These are phyloP conservation scores for Hortiboletus campestris DNA, from an alignment of 768 basidiomycete genomes.

Conservation along the genomic window DNA sequence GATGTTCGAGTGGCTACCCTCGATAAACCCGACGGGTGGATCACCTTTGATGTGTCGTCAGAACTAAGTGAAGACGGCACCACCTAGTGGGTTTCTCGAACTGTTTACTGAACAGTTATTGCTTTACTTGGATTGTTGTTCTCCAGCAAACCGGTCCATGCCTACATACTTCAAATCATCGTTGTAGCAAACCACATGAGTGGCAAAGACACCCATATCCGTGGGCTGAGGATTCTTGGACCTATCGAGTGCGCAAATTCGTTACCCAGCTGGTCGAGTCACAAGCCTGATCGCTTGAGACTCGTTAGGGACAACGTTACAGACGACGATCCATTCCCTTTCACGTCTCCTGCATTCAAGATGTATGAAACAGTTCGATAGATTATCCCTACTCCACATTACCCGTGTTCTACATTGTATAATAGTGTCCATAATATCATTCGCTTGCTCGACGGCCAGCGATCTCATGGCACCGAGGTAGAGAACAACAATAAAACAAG, in stretches of 20 bases:
- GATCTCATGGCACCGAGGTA: background rate
- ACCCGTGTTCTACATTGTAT: constrained; percentile 29
- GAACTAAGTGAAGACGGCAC: constrained; percentile 79
- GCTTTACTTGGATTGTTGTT: background rate
- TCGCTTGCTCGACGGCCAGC: background rate
- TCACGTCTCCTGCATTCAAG: constrained; percentile 60
- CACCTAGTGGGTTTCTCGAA: constrained; percentile 58
- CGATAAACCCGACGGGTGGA: constrained; percentile 93
- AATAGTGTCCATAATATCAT: constrained; percentile 15
- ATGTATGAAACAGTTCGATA: constrained; percentile 80
- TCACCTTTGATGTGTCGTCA: constrained; percentile 79
- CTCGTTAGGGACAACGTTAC: constrained; percentile 39
- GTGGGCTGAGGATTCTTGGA: constrained; percentile 85
- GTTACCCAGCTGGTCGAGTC: background rate
- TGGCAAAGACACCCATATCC: constrained; percentile 97
- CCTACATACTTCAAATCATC: constrained; percentile 88
- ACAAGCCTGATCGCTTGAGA: background rate
- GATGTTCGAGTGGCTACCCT: constrained; percentile 84
- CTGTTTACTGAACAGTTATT: background rate
- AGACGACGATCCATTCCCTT: constrained; percentile 74
- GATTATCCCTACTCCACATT: constrained; percentile 22
- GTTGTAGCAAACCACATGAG: constrained; percentile 95
- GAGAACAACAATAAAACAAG: constrained; percentile 10
- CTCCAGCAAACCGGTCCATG: constrained; percentile 77
- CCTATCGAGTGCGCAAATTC: constrained; percentile 63